Evolutionary conservation across 164 flowering plant genomes (phyloP).

Genomic region (Aristolochia californica): DNA sequence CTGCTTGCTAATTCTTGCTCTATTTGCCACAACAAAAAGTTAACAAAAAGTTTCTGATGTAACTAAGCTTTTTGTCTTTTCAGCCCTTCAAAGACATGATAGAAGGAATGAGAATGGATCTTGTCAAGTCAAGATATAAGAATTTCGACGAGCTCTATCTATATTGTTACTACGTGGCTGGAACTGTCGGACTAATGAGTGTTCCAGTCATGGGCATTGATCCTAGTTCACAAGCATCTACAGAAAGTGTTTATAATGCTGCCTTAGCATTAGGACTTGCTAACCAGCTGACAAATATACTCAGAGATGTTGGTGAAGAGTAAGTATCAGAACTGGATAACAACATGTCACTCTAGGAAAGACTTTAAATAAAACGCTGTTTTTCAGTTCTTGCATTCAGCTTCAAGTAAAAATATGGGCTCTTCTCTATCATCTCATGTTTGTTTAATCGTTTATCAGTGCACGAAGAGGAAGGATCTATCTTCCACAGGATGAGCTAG

Average conservation of each 20-base stretch:
- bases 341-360: neutral
- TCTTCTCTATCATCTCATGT: neutral
- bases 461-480: slow-evolving; percentile 77
- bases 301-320: slow-evolving; percentile 95
- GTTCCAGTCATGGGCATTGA: slow-evolving; percentile 92
- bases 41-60: neutral
- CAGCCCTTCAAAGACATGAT: slow-evolving; percentile 97
- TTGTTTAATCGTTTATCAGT: slow-evolving; percentile 20
- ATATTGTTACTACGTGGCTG: slow-evolving; percentile 89
- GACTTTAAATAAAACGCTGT: neutral
- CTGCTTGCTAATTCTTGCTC: neutral
- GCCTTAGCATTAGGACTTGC: slow-evolving; percentile 81
- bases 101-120: slow-evolving; percentile 93
- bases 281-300: slow-evolving; percentile 85
- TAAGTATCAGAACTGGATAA: slow-evolving; percentile 25
- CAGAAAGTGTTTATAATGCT: slow-evolving; percentile 69
- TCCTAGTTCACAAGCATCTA: slow-evolving; percentile 58
- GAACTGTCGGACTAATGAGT: slow-evolving; percentile 90
- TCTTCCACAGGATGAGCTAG: slow-evolving; percentile 77
- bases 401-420: neutral
- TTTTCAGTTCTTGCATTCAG: neutral
- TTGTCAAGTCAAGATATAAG: slow-evolving; percentile 70
- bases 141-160: slow-evolving; percentile 84
- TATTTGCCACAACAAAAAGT: too few species aligned
- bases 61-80: slow-evolving; percentile 8